Conservation (phyloP, 495 filamentous ascomycete species). For the Penicillium tannophilum region DNA sequence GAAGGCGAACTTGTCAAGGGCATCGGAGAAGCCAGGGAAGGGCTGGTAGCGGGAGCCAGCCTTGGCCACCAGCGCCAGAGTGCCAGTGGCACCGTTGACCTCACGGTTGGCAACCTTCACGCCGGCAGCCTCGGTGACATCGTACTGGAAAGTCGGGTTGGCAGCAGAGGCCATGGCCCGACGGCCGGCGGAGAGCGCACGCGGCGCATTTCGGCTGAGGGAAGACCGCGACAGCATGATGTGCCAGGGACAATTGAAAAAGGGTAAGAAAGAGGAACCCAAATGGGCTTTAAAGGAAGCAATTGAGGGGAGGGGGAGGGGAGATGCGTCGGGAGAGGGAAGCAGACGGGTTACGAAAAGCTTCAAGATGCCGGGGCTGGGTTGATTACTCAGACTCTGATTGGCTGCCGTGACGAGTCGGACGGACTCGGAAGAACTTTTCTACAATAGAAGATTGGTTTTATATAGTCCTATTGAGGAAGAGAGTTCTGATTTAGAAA, state of each 20-base stretch:
- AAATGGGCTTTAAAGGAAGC: constrained; percentile 36
- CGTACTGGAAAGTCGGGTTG: constrained; percentile 82
- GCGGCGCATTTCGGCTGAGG: constrained; percentile 74
- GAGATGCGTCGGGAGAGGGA: constrained; percentile 31
- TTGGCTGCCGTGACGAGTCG: constrained; percentile 44
- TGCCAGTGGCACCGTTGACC: constrained; percentile 81
- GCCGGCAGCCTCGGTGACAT: constrained; percentile 79
- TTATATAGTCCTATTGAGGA: neutral
- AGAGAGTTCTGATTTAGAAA: neutral
- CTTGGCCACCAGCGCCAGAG: constrained; percentile 86
- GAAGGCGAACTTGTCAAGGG: constrained; percentile 91
- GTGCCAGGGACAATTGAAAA: constrained; percentile 43
- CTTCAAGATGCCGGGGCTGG: constrained; percentile 50
- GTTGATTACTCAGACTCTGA: constrained; percentile 45
- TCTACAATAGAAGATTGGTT: constrained; percentile 14
- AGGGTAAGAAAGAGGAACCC: constrained; percentile 34
- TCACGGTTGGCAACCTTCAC: constrained; percentile 91
- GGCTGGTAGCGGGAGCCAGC: constrained; percentile 91
- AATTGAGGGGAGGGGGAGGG: constrained; percentile 44
- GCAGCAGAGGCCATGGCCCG: constrained; percentile 81
- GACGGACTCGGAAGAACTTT: constrained; percentile 51
- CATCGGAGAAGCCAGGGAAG: constrained; percentile 84
- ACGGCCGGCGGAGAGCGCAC: constrained; percentile 63
- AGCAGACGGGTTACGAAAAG: constrained; percentile 49
- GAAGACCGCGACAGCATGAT: constrained; percentile 85